phyloP scores from a whole-genome alignment of 1,284 basidiomycete species.

The Vanrija pseudolonga region DNA sequence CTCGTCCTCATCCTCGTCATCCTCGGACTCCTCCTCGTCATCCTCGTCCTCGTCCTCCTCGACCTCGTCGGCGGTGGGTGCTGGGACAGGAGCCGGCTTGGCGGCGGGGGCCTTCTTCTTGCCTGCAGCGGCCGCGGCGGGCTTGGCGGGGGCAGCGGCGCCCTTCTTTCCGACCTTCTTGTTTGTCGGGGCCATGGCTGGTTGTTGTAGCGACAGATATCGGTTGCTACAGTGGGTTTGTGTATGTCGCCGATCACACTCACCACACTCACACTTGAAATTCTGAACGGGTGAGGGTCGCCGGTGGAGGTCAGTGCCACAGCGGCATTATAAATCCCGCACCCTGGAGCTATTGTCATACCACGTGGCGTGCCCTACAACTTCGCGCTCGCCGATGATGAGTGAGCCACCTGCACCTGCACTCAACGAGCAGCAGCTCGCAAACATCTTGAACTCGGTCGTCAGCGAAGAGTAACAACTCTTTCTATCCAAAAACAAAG shows the following conservation, averaged over 20 bases:
- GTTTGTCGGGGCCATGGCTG: constrained; percentile 33
- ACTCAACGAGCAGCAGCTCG: no score
- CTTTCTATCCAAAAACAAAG: not conserved
- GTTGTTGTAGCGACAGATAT: constrained; percentile 1
- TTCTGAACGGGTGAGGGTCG: constrained; percentile 1
- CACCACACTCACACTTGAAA: constrained; percentile 4
- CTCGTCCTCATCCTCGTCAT: constrained; percentile 58
- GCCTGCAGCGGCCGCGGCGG: not conserved
- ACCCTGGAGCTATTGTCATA: not conserved
- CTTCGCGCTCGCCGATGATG: not conserved
- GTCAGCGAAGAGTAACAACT: not conserved
- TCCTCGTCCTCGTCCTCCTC: constrained; percentile 16
- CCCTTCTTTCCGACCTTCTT: constrained; percentile 28
- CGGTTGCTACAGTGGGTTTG: not conserved
- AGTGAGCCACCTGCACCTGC: no score
- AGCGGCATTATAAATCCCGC: no score
- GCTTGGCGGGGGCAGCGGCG: no score
- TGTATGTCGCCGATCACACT: no score
- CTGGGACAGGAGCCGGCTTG: constrained; percentile 10
- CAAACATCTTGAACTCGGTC: not conserved
- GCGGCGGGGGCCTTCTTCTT: constrained; percentile 6
- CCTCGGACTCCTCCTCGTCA: constrained; percentile 28
- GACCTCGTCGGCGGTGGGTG: constrained; percentile 7
- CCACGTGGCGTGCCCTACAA: not conserved
- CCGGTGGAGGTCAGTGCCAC: no score